Base-by-base conservation (phyloP, 805 yeast species). In the Suhomyces faveliae region DNA sequence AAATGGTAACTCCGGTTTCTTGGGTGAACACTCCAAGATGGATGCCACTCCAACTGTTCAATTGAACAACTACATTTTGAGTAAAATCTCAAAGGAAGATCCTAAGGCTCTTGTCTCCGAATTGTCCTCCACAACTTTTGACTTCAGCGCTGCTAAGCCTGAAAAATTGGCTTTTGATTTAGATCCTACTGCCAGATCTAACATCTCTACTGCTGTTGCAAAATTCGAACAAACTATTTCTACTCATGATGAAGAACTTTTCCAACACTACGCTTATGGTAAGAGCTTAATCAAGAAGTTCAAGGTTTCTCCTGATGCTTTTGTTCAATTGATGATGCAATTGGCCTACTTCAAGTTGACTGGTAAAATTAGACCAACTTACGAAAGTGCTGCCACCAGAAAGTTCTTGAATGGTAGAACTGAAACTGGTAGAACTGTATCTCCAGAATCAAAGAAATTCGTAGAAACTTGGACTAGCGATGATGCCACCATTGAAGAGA, bases 21-120 rank as follows among this genome's bases (percentile, higher is more conserved):
- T 90, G 62, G 97, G 96, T 52, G 99, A 92, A 73, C 99, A 92
- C 74, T 89, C 97, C 19, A 87, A 82, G 74, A 92, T 92, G 98
- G 99, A 92, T 68, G 99, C 98, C 52, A 89, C 97, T 8, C 96
- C 97, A 62, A 92, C 96, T 24, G 81, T 89, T 60, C 83, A 89
- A 54, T 72, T 92, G 71, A 92, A 92, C 67, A 89, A 89, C 68
- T 83, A 76, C 61, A 76, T 92, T 35, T 76, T 83, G 53, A 76
- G 76, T 45, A 78, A 81, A 56, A 68, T 91, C 48, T 52, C 66
- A 48, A 76, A 79, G 60, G 64, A 80, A 60, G 70, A 80, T 47
- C 71, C 76, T 1, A 51, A 51, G 11, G 55, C 49, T 4, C 61
- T 73, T 17, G 37, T 71, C 49, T 45, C 54, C 15, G 69, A 67